Evolutionary conservation across 2,329 filamentous ascomycete species (phyloP), one percentile per base, ranked within the genome.

Genomic region (Fusarium proliferatum): DNA sequence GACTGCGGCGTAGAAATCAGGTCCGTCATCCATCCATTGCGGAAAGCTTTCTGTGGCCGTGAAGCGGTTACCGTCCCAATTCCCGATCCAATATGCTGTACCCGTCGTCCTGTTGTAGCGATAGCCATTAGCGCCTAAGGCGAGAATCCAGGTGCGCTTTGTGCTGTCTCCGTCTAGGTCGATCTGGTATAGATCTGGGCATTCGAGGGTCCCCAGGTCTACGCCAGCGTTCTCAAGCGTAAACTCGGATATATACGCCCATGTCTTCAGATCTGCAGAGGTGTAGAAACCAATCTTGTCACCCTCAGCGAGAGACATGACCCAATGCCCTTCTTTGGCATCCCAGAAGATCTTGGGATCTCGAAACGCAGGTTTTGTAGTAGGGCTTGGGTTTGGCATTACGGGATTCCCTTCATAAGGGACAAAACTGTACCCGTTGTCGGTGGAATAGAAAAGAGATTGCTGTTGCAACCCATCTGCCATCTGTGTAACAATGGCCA

Each of bases 301-400:
- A 17, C 55, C 55, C n/a, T 58, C 30, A 11, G 55, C 55, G 1
- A 58, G 30, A 36, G 55, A 28, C 19, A 58, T 58, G 10, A 5
- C 55, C 41, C 41, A 58, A n/a, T 4, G 41, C 9, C 19, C 41
- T 9, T 23, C n/a, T n/a, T 34, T 19, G 23, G 1, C 2, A 21
- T 58, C 41, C 41, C 41, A 58, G 13, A 58, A 48, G 17, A 58
- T n/a, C n/a, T 58, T 58, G n/a, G 55, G 41, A 38, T 58, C 55
- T 17, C 55, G 55, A 48, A 58, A 58, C 1, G 30, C 55, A 9
- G n/a, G 30, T 7, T 58, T 58, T 23, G 41, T 0, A 48, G 9
- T 48, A 19, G 55, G 30, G 2, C 12, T 28, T 23, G 55, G 55
- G 23, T 58, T 58, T 28, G 41, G 55, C 41, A 58, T 58, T n/a